A percentile compares a stretch with the other conserved stretches of the same genome.
Evolutionary conservation across 208 protist species (phyloP).

Genomic region (Acanthamoeba royreba): DNA sequence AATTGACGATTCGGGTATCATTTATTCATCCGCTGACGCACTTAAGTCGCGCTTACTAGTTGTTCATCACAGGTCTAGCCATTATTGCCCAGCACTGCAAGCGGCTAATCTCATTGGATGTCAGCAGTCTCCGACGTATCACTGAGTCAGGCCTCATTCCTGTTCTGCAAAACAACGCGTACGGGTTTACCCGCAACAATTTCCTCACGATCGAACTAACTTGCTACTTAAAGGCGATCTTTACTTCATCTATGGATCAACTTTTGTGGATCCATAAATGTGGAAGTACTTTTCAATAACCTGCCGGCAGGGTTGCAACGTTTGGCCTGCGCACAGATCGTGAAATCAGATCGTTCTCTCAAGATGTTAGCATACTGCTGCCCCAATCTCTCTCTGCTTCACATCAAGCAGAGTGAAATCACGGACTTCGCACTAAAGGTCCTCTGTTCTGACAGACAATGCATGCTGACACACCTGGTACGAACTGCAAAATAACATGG

Average conservation of each 20-base stretch:
- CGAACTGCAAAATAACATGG: too few relatives aligned
- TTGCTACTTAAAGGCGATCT: background rate
- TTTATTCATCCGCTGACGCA: background rate
- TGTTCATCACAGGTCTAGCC: background rate
- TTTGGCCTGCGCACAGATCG: background rate
- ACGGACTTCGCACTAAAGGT: slow-evolving; percentile 38
- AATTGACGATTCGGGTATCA: background rate
- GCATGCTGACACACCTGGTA: background rate
- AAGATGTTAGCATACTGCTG: background rate
- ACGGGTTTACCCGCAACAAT: too few relatives aligned
- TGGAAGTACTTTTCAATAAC: background rate
- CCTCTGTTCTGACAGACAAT: background rate
- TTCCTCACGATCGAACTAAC: background rate
- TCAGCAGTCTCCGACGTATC: background rate
- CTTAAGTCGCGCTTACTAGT: background rate
- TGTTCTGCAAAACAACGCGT: slow-evolving; percentile 1
- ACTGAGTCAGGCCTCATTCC: background rate
- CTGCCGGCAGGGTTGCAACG: background rate
- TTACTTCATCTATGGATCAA: background rate
- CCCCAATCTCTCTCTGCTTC: background rate
- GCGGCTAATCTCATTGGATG: background rate
- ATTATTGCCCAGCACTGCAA: background rate
- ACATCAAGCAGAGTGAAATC: background rate
- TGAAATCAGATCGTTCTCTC: background rate
- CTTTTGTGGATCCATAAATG: background rate